A percentile compares a stretch with the other conserved stretches of the same genome.
These are phyloP conservation scores for Psilocybe sp. DNA, from an alignment of 768 basidiomycete species.

Conservation along the genomic window DNA sequence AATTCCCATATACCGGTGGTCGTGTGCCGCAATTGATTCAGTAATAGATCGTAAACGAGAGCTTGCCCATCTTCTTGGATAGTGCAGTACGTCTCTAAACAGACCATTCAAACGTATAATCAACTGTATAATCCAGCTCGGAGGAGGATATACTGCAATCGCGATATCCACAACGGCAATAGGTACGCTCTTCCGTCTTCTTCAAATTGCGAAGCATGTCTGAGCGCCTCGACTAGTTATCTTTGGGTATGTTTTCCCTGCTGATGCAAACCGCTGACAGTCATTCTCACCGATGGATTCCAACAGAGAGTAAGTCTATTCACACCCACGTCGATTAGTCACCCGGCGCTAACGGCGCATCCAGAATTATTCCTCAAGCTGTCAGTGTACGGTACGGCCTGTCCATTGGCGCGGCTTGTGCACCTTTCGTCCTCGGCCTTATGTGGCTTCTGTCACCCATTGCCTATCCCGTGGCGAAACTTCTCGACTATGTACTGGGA, in stretches of 20 bases:
- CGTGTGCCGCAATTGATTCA: neutral
- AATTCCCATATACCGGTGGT: neutral
- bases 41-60: slow-evolving; percentile 72
- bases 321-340: neutral
- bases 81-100: slow-evolving; percentile 49
- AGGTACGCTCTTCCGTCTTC: slow-evolving; percentile 33
- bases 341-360: neutral
- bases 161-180: slow-evolving; percentile 77
- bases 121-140: slow-evolving; percentile 25
- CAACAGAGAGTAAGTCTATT: slow-evolving; percentile 57
- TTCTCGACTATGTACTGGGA: slow-evolving; percentile 85
- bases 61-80: slow-evolving; percentile 80
- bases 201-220: slow-evolving; percentile 4
- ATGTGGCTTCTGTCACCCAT: slow-evolving; percentile 76
- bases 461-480: slow-evolving; percentile 76
- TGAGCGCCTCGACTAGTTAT: slow-evolving; percentile 53
- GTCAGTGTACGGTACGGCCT: slow-evolving; percentile 79
- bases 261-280: neutral
- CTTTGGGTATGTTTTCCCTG: slow-evolving; percentile 63
- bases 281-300: neutral
- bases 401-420: slow-evolving; percentile 73
- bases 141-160: slow-evolving; percentile 73
- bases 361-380: slow-evolving; percentile 62
- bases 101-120: neutral
- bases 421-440: slow-evolving; percentile 67